These are phyloP conservation scores for Apiosordaria backusii DNA, from an alignment of 495 filamentous ascomycete genomes.

Conservation along the genomic window DNA sequence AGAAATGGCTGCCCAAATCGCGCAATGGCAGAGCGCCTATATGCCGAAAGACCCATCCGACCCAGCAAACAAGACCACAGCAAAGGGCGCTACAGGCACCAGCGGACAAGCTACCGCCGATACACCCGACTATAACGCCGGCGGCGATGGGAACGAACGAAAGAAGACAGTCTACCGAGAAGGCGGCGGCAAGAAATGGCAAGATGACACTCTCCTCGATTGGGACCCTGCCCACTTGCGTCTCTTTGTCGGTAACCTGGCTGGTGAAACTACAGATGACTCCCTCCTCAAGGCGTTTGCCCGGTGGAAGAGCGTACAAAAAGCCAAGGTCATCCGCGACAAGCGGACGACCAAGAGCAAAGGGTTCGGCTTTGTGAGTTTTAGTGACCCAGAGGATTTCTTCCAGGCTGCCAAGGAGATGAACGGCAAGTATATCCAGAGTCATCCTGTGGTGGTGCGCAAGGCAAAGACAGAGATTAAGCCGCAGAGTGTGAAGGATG, in stretches of 20 bases:
- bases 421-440: slow-evolving; percentile 98
- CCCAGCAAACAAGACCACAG: slow-evolving; percentile 29
- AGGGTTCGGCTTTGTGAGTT: slow-evolving; percentile 94
- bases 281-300: slow-evolving; percentile 90
- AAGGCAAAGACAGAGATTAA: slow-evolving; percentile 89
- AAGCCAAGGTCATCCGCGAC: slow-evolving; percentile 92
- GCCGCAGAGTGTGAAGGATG: slow-evolving; percentile 51
- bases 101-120: slow-evolving; percentile 27
- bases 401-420: slow-evolving; percentile 94
- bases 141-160: slow-evolving; percentile 33
- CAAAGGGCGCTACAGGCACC: slow-evolving; percentile 22
- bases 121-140: slow-evolving; percentile 34
- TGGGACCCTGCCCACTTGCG: slow-evolving; percentile 96
- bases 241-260: slow-evolving; percentile 93
- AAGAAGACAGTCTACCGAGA: slow-evolving; percentile 76
- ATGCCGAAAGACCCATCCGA: slow-evolving; percentile 51
- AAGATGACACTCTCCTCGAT: slow-evolving; percentile 78
- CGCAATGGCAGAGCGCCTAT: slow-evolving; percentile 96
- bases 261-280: slow-evolving; percentile 97
- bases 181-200: slow-evolving; percentile 89
- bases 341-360: slow-evolving; percentile 94
- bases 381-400: slow-evolving; percentile 91
- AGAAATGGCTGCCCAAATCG: slow-evolving; percentile 88
- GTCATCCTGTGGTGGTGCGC: slow-evolving; percentile 82
- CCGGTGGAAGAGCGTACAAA: slow-evolving; percentile 80